Evolutionary conservation across 2,329 filamentous ascomycete genomes (phyloP), one percentile per base, ranked within the genome.

Genomic region (Talaromyces sp.): DNA sequence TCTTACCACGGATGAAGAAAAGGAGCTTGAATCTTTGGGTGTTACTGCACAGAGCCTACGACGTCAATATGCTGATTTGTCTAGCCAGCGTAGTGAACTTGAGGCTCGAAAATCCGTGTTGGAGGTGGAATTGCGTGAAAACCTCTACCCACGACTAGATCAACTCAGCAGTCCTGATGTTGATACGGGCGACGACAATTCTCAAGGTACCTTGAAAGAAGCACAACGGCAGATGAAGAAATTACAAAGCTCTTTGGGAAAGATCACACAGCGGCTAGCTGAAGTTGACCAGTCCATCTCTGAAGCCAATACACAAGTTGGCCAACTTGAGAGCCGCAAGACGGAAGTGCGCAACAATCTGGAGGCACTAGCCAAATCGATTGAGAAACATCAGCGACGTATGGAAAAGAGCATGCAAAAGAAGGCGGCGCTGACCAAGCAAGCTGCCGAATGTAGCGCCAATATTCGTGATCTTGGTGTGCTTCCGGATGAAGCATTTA

Each of bases 381-480:
- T 98, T 69, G 90, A 94, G 74, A 92, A 89, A 74, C 88, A 94
- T 70, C 92, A 97, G 79, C 93, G 93, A 78, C 86, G 87, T 58
- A 91, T 98, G 83, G 93, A 97, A 75, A 97, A 94, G 83, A 93
- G 89, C 70, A 90, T 96, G 73, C 90, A 93, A 71, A 92, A 93
- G 78, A 95, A 94, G 75, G 91, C 92, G 13, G 84, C 92, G 3
- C 83, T 96, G 67, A 90, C 87, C 17, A 86, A 89, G 57, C 90
- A 93, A 74, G 89, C 91, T 22, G 87, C 88, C 2, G 93, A 97
- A 72, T 92, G 91, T 68, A 89, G 89, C 67, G 90, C 92, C 73
- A 94, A 93, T 68, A 98, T 99, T 71, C 90, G 94, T 56, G 93
- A 97, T 70, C 84, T 99, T 7, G 95, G 95, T 70, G 93, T 96